Evolutionary conservation across 225 moss, liverwort and hornwort genomes (phyloP).

Genomic region (Antitrichia curtipendula): DNA sequence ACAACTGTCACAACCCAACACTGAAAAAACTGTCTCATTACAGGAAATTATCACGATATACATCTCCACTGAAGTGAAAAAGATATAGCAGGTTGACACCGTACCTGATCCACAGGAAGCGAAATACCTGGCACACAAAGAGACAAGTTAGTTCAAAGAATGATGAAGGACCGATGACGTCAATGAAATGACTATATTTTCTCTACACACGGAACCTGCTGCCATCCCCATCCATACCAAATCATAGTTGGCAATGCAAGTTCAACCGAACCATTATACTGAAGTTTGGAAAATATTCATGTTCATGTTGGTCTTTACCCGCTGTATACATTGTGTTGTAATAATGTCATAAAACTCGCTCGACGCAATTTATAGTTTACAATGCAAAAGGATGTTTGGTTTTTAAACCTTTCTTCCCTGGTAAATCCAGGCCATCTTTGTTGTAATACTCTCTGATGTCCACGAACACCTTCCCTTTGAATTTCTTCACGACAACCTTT

Average conservation of each 20-base stretch:
- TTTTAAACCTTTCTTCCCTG: conserved; percentile 34
- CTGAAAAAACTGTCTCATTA: neutral
- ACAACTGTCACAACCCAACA: neutral
- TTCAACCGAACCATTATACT: neutral
- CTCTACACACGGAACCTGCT: neutral
- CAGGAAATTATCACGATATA: neutral
- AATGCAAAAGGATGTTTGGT: neutral
- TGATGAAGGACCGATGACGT: neutral
- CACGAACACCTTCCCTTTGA: conserved; percentile 34
- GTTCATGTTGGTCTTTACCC: neutral
- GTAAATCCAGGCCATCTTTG: conserved; percentile 33
- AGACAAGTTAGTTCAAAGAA: neutral
- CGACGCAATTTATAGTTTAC: neutral
- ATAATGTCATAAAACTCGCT: neutral
- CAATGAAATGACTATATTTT: neutral
- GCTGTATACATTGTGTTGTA: neutral
- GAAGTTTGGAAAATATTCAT: neutral
- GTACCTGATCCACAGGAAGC: conserved; percentile 39
- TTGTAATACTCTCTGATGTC: conserved; percentile 39
- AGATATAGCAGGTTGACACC: neutral
- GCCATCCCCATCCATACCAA: neutral
- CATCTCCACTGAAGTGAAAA: neutral
- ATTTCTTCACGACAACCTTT: conserved; percentile 36
- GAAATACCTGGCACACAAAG: conserved; percentile 22
- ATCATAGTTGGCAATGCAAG: neutral